Evolutionary conservation across 345 rosid genomes (phyloP), one percentile per base, ranked within the genome.

Genomic region (Odontarrhena argentea): DNA sequence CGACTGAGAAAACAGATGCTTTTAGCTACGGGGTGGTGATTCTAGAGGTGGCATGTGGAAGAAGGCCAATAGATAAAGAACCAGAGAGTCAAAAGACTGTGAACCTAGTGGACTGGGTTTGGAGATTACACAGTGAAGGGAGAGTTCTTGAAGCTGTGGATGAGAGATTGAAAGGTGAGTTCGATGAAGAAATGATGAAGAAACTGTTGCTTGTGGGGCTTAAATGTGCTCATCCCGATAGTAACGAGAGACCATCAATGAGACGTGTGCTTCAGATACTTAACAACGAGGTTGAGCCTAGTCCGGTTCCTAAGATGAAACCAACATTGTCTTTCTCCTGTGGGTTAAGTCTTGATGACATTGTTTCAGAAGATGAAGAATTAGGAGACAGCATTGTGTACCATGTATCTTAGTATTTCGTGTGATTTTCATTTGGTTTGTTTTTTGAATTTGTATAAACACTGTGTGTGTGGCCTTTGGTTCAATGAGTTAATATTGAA

Each of bases 31-130:
- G 97, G 6, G 93, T 91, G 37, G 96, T 94, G 63, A 73, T 88
- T 2, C 88, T 94, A 52, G 99, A 94, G 70, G 81, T 88, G 76
- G 91, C 92, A 41, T 94, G 96, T 42, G 96, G 97, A 7, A 84
- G 82, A 79, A 87, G 97, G 81, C 99, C 97, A 7, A 88, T 88
- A 34, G 99, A 87, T 83, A 81, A 85, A 44, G 97, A 94, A 42
- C 49, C 69, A 2, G 60, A 71, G 9, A 71, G 78, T 65, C 89
- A 88, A 46, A 84, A 74, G 58, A 84, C 90, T 81, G 87, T 85
- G 69, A 94, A 94, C 78, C 68, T 94, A 81, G 97, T 94, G 47
- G 95, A 91, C 44, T 91, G 92, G 96, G 96, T 88, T 11, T 91
- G 99, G 99, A 81, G 80, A 38, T 66, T 88, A 56, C 71, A 87